phyloP scores from a whole-genome alignment of 768 basidiomycete genomes.

The Tulasnella sp. region DNA sequence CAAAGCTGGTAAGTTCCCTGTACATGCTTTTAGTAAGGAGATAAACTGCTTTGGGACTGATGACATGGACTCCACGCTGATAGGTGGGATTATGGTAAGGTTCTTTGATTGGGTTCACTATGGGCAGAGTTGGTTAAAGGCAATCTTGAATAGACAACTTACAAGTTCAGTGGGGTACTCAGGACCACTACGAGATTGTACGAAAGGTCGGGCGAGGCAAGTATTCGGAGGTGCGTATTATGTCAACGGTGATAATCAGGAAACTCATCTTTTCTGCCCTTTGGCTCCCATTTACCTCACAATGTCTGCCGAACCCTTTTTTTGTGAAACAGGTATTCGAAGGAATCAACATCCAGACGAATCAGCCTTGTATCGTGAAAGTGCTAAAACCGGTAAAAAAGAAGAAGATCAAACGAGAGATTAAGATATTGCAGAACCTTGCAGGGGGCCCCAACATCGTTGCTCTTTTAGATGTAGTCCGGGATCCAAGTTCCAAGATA shows the following conservation, averaged over 20 bases:
- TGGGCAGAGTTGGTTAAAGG: neutral
- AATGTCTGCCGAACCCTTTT: too few relatives aligned
- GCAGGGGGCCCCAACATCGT: constrained; percentile 61
- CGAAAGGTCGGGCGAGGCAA: constrained; percentile 51
- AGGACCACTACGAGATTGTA: constrained; percentile 54
- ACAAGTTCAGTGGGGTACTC: constrained; percentile 48
- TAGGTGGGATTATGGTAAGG: constrained; percentile 15
- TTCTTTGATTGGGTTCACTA: neutral
- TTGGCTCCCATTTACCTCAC: too few relatives aligned
- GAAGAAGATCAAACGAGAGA: constrained; percentile 62
- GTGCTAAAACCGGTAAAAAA: constrained; percentile 60
- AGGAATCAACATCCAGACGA: constrained; percentile 43
- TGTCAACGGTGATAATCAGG: neutral
- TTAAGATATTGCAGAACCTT: constrained; percentile 58
- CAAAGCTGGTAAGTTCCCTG: constrained; percentile 36
- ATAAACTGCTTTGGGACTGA: neutral
- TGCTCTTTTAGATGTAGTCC: constrained; percentile 50
- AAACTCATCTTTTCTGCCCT: neutral
- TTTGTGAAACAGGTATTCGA: constrained; percentile 37
- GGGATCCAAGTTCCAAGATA: constrained; percentile 47
- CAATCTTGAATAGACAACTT: constrained; percentile 34
- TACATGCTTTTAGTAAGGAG: neutral
- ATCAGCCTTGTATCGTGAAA: constrained; percentile 49
- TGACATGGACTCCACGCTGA: too few relatives aligned
- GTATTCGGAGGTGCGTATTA: constrained; percentile 50